Conservation (phyloP, 139 green algal species). For the Tetradesmus lagerheimii region DNA sequence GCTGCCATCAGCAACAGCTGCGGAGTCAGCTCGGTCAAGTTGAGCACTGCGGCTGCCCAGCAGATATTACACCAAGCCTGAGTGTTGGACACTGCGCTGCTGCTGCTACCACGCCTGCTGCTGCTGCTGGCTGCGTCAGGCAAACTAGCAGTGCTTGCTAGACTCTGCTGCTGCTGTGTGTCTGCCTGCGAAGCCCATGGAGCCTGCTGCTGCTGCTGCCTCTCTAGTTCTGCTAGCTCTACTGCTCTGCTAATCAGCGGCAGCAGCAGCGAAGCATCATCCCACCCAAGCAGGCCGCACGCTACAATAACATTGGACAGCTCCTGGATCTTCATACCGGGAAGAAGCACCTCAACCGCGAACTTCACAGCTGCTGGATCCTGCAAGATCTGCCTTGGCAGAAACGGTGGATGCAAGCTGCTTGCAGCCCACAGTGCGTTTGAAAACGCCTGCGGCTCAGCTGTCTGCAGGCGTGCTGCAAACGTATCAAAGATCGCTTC, state of each 20-base stretch:
- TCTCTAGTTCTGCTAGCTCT: neutral
- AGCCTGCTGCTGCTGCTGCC: neutral
- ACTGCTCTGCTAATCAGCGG: neutral
- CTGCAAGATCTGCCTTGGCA: neutral
- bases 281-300: neutral
- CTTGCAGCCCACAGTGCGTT: conserved; percentile 29
- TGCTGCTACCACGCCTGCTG: neutral
- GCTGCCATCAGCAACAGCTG: conserved; percentile 6
- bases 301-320: conserved; percentile 20
- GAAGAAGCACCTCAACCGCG: neutral
- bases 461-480: neutral
- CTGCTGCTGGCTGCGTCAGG: neutral
- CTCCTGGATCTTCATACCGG: conserved; percentile 28
- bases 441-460: conserved; percentile 14
- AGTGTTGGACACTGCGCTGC: neutral
- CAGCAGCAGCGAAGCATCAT: neutral
- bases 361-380: neutral
- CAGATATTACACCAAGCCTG: conserved; percentile 20
- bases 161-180: neutral
- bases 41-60: conserved; percentile 11
- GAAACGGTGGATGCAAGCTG: neutral
- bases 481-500: neutral
- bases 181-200: neutral
- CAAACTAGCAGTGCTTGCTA: neutral
- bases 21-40: neutral